Evolutionary conservation across 176 grass and related monocot genomes (phyloP), one percentile per base, ranked within the genome.

Genomic region (Eragrostis nindensis): DNA sequence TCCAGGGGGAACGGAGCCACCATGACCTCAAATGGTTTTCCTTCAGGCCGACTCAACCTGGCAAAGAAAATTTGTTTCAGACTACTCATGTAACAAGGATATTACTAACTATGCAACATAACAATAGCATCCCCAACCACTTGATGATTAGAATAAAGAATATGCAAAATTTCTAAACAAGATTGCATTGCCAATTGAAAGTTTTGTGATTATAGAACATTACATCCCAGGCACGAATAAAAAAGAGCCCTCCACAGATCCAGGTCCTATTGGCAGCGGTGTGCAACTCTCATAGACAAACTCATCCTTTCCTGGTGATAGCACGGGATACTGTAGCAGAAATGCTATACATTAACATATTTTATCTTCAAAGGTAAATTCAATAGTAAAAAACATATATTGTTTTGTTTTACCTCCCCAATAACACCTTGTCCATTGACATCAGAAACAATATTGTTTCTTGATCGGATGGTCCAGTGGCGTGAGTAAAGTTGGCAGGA

Each of bases 201-300:
- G 3, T 44, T 66, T 26, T 43, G 7, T 41, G 14, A 24, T 36
- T 3, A 77, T n/a, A 8, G 30, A 52, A 15, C 75, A n/a, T 53
- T 95, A 99, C 96, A 83, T 99, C 62, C 96, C 92, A 80, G 90
- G 92, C 80, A 99, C 88, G 87, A 99, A 95, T 40, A 88, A 82
- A 63, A 99, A 88, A 39, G 92, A 95, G 8, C 96, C 96, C 50
- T 93, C 90, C 24, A 99, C 83, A 68, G 90, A 99, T 86, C 96
- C 96, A 70, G 84, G 85, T 55, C 52, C 69, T 61, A 26, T 66
- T 0, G 84, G 75, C 65, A 95, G 24, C 2, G 79, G 73, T 12
- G 82, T 76, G 78, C 92, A 94, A 76, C 96, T 99, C 77, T 99
- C 88, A 12, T 95, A 99, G 27, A 99, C 88, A 82, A 95, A 99